Base-by-base conservation (phyloP, 805 yeast species). In the Zygoascus tannicola region DNA sequence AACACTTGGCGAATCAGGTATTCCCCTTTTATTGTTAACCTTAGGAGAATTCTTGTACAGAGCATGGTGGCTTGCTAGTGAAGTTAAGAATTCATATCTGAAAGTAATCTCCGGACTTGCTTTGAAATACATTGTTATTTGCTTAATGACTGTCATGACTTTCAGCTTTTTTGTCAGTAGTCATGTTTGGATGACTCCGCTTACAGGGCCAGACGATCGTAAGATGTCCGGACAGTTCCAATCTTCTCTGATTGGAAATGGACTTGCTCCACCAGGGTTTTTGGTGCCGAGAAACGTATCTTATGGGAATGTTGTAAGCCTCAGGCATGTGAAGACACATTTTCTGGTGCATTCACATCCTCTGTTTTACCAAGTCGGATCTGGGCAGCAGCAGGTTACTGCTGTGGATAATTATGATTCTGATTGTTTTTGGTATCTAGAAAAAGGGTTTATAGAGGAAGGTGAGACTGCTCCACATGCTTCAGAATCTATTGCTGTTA, bases 341-440 rank as follows among this genome's bases (percentile, higher is more conserved):
- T 73, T 73, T 1, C 85, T 81, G 55, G 62, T 85, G 42, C 86
- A 83, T 54, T 81, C 92, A 0, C 83, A 81, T 56, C 62, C 70
- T 32, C 61, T 59, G 46, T 59, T 60, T 1, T 82, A 80, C 57
- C 69, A 70, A 35, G 56, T 70, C 0, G 85, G 83, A 0, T 67
- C 81, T 0, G 56, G 65, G 0, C 74, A 76, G 51, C 88, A 83
- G 57, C 83, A 81, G 56, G 88, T 85, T 10, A 73, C 88, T 0
- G 63, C 80, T 32, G 73, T 76, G 45, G 73, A 71, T 19, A 68
- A 63, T 47, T 70, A 69, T 45, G 65, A 65, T 20, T 81, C 78
- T 52, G 74, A 76, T 55, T 82, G 81, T 55, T 75, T 75, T 44
- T 85, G 90, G 84, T 64, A 74, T 21, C 57, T 85, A 38, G 85